phyloP scores from a whole-genome alignment of 2,329 filamentous ascomycete genomes.

The Davidsoniella virescens region DNA sequence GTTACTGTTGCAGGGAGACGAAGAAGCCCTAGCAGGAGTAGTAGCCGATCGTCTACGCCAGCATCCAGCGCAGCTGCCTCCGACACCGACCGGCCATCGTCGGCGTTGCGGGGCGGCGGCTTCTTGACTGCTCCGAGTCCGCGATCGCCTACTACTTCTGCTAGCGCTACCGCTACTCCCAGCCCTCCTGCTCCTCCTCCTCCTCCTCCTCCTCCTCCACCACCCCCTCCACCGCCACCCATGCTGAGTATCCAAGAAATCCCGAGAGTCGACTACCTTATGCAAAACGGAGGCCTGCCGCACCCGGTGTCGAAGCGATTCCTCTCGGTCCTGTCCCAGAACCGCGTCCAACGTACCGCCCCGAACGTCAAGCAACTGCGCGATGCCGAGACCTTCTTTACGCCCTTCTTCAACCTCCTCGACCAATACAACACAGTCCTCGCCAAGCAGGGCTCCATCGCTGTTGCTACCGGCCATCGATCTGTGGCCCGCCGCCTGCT shows the following conservation, averaged over 20 bases:
- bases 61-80: neutral
- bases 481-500: constrained; percentile 83
- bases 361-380: constrained; percentile 47
- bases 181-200: constrained; percentile 21
- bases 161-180: neutral
- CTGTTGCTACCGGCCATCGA: constrained; percentile 86
- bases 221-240: constrained; percentile 52
- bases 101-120: constrained; percentile 6
- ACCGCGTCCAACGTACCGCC: constrained; percentile 35
- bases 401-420: constrained; percentile 65
- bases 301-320: constrained; percentile 58
- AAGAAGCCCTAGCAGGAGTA: too few relatives aligned
- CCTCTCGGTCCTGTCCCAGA: constrained; percentile 41
- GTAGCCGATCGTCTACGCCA: constrained; percentile 4
- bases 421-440: constrained; percentile 77
- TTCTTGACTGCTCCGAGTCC: constrained; percentile 21
- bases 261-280: constrained; percentile 78
- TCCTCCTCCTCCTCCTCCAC: constrained; percentile 27
- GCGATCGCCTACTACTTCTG: constrained; percentile 15
- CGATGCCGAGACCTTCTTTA: constrained; percentile 60
- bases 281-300: constrained; percentile 71
- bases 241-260: constrained; percentile 53
- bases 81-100: neutral
- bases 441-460: constrained; percentile 69
- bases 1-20: too few relatives aligned